A percentile compares a stretch with the other conserved stretches of the same genome.
These are phyloP conservation scores for Xerocomus amazonicus DNA, from an alignment of 1,284 basidiomycete species.

Conservation along the genomic window DNA sequence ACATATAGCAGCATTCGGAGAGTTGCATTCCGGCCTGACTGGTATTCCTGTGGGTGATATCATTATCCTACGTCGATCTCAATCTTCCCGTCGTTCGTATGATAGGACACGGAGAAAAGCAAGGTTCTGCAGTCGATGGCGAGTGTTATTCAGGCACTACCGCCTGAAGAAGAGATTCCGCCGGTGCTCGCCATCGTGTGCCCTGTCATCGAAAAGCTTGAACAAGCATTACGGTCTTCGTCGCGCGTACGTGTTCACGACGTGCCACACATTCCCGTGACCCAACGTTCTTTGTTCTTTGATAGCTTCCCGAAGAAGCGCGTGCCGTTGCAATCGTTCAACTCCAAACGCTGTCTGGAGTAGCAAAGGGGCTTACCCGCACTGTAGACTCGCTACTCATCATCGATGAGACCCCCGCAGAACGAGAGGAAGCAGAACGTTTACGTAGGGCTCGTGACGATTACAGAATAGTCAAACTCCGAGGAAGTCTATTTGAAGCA, in stretches of 20 bases:
- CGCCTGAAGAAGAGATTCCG: conserved; percentile 69
- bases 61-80: neutral
- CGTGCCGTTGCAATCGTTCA: conserved; percentile 59
- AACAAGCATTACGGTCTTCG: conserved; percentile 54
- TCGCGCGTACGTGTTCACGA: conserved; percentile 42
- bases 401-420: conserved; percentile 54
- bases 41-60: conserved; percentile 61
- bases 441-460: conserved; percentile 64
- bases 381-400: conserved; percentile 66
- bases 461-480: conserved; percentile 56
- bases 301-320: conserved; percentile 66
- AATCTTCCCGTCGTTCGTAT: neutral
- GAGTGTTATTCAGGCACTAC: conserved; percentile 85
- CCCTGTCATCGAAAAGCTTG: conserved; percentile 71
- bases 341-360: conserved; percentile 75
- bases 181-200: conserved; percentile 77
- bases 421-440: conserved; percentile 46
- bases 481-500: conserved; percentile 59
- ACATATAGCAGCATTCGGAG: conserved; percentile 80
- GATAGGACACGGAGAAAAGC: conserved; percentile 78
- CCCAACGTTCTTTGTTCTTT: conserved; percentile 6
- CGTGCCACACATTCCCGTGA: neutral
- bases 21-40: conserved; percentile 72
- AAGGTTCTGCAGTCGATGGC: conserved; percentile 89
- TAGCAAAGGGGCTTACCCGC: conserved; percentile 80